A percentile compares a stretch with the other conserved stretches of the same genome.
Conservation (phyloP, 2,329 filamentous ascomycete species). For the Microcyclosporella mali region DNA sequence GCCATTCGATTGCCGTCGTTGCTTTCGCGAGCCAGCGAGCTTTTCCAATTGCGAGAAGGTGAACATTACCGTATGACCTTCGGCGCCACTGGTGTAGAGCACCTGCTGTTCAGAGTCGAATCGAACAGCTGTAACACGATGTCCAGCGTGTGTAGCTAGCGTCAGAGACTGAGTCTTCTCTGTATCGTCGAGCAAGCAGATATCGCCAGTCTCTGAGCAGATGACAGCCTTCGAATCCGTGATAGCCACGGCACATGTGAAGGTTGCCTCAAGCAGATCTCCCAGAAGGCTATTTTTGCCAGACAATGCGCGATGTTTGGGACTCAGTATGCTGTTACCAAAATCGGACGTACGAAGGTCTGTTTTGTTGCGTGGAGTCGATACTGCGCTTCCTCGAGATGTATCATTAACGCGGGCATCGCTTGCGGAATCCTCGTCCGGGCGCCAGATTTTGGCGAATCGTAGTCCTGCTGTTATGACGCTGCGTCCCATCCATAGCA, state of each 20-base stretch:
- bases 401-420: slow-evolving; percentile 14
- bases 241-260: slow-evolving; percentile 69
- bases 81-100: slow-evolving; percentile 64
- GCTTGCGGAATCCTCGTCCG: slow-evolving; percentile 54
- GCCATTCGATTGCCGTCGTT: slow-evolving; percentile 15
- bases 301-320: slow-evolving; percentile 61
- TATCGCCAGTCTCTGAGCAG: slow-evolving; percentile 78
- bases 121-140: slow-evolving; percentile 61
- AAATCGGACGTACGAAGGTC: slow-evolving; percentile 25
- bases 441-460: slow-evolving; percentile 88
- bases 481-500: slow-evolving; percentile 82
- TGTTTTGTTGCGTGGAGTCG: slow-evolving; percentile 30
- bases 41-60: slow-evolving; percentile 31
- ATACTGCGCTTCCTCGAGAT: slow-evolving; percentile 12
- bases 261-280: slow-evolving; percentile 72
- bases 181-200: slow-evolving; percentile 81
- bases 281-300: slow-evolving; percentile 87
- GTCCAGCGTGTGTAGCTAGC: slow-evolving; percentile 60
- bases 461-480: slow-evolving; percentile 83
- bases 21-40: slow-evolving; percentile 21
- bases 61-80: slow-evolving; percentile 50
- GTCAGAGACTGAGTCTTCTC: slow-evolving; percentile 65
- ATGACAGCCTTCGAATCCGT: slow-evolving; percentile 70
- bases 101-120: slow-evolving; percentile 48
- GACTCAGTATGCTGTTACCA: slow-evolving; percentile 33